A percentile compares a stretch with the other conserved stretches of the same genome.
Conservation (phyloP, 352 stramenopile genomes). For the Globisporangium barbulae region DNA sequence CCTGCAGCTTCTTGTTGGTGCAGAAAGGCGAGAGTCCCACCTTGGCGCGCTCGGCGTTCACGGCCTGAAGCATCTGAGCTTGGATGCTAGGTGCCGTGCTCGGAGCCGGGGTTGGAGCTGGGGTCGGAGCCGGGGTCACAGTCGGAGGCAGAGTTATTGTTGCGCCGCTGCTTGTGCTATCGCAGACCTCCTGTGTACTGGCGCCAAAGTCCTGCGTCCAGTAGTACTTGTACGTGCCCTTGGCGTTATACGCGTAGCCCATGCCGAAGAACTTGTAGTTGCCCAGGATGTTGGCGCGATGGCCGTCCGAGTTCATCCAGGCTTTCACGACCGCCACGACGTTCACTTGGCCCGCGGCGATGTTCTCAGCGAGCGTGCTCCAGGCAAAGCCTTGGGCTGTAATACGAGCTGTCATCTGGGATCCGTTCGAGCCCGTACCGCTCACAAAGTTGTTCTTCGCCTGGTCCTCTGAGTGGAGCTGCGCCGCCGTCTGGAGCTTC, state of each 20-base stretch:
- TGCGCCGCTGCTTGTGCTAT: not conserved
- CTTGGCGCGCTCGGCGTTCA: conserved; percentile 18
- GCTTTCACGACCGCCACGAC: conserved; percentile 14
- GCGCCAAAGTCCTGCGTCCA: conserved; percentile 61
- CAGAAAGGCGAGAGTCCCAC: conserved; percentile 7
- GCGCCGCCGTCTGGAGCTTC: conserved; percentile 27
- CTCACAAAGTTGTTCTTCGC: conserved; percentile 28
- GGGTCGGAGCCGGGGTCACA: not conserved
- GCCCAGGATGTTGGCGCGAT: conserved; percentile 22
- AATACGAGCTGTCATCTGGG: conserved; percentile 19
- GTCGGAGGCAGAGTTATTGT: not conserved
- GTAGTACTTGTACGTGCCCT: conserved; percentile 48
- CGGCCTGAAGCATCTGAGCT: conserved; percentile 17
- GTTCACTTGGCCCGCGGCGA: conserved; percentile 19
- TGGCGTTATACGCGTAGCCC: conserved; percentile 43
- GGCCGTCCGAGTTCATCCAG: conserved; percentile 18
- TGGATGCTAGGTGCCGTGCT: conserved; percentile 1
- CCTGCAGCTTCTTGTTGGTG: conserved; percentile 31
- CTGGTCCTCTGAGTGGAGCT: conserved; percentile 31
- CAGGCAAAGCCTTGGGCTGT: conserved; percentile 23
- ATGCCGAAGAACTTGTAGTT: conserved; percentile 30
- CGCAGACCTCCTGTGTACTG: conserved; percentile 24
- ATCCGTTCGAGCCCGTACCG: conserved; percentile 26
- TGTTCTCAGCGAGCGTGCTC: conserved; percentile 22
- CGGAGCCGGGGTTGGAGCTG: not conserved